Evolutionary conservation across 768 basidiomycete species (phyloP), one percentile per base, ranked within the genome.

Genomic region (Termitomyces sp.): DNA sequence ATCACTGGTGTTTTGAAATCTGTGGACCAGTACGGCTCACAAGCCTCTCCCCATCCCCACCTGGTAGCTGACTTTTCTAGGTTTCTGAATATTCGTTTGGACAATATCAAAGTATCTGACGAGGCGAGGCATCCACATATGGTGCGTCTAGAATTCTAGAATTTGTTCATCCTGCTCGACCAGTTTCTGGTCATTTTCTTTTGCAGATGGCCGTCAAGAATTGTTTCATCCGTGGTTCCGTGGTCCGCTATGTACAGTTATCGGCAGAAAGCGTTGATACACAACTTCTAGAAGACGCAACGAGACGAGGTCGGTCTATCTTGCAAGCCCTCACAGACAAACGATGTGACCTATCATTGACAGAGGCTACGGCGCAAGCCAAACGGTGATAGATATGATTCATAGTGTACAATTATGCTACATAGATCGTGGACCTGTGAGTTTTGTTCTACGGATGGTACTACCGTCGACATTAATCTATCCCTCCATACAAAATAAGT

Each of bases 211-310:
- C 96, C 0, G 94, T 99, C 42, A 96, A 95, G 76, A 98, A 98
- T 71, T 97, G 94, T 70, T 99, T 99, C 69, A 99, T 99, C 64
- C 88, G 97, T 42, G 97, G 97, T 60, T 96, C 94, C 17, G 97
- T 98, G 14, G 95, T 99, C 52, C 89, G 97, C 62, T 99, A 99
- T 66, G 97, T 98, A 19, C 92, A 96, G 68, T 78, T 99, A 54
- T 93, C 94, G 3, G 85, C 91, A 25, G 88, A 91, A 60, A 89
- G 90, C 59, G 93, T 99, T 57, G 97, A 99, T 71, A 97, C 94
- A 2, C 94, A 95, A 63, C 72, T 98, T 51, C 70, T 99, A 40
- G 96, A 99, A 73, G 96, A 99, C 69, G 96, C 96, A 30, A 98
- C 96, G 35, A 79, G 97, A 69, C 79, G 96, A 84, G 97, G 96